phyloP scores from a whole-genome alignment of 164 flowering plant genomes.

The Chimonanthus praecox region DNA sequence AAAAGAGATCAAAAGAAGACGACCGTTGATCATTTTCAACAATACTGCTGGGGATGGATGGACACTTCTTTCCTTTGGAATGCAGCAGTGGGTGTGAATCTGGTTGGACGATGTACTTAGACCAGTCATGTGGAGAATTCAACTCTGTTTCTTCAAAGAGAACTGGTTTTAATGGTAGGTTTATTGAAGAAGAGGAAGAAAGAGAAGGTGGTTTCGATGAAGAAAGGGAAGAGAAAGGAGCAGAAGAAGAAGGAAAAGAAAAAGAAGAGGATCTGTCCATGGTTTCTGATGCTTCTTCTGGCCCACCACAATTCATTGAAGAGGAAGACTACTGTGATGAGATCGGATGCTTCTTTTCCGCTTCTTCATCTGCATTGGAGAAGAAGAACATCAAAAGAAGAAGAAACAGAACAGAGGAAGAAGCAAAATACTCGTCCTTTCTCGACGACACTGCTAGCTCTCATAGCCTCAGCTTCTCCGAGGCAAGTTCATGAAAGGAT shows the following conservation, averaged over 20 bases:
- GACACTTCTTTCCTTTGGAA: constrained; percentile 26
- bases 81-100: constrained; percentile 78
- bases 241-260: constrained; percentile 15
- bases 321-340: constrained; percentile 34
- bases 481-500: constrained; percentile 30
- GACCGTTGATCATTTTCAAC: not conserved
- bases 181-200: not conserved
- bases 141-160: constrained; percentile 8
- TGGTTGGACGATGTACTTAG: constrained; percentile 86
- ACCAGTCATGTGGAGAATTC: constrained; percentile 32
- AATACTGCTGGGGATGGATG: constrained; percentile 24
- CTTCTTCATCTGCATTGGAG: constrained; percentile 21
- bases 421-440: constrained; percentile 27
- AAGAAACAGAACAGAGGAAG: constrained; percentile 21
- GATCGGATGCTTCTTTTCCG: constrained; percentile 23
- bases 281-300: constrained; percentile 97
- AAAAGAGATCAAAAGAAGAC: not conserved
- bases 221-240: not conserved
- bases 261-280: constrained; percentile 70
- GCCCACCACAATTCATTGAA: constrained; percentile 61
- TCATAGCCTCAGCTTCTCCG: constrained; percentile 37
- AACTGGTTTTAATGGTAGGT: not conserved
- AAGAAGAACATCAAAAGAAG: constrained; percentile 28
- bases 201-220: not conserved
- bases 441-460: constrained; percentile 91